Base-by-base conservation (phyloP, 768 basidiomycete species). In the Amanita exitialis region DNA sequence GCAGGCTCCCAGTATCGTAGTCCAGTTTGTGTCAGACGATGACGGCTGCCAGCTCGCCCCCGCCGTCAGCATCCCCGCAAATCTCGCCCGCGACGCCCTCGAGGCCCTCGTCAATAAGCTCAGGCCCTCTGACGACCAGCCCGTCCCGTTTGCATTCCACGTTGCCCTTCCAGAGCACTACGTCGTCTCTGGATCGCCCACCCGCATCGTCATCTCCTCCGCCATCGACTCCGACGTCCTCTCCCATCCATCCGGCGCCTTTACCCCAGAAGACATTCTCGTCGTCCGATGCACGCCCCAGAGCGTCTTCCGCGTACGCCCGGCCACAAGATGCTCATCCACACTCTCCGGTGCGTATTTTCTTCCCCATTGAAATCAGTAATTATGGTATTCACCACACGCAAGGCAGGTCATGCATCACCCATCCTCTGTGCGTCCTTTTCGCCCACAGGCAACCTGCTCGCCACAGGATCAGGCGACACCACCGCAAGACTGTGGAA, bases 401-500 rank as follows among this genome's bases (percentile, higher is more conserved):
- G 15, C 42, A 37, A 44, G 15, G 4, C 61, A 91, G 91, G 94
- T 8, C 96, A 99, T 61, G 78, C 83, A 6, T 88, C 90, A 0
- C 90, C 95, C 1, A 98, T 98, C 49, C 74, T 97, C 7, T 98
- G 95, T 61, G 92, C 94, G 37, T 82, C 90, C 1, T 96, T 97
- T 65, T 96, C 93, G 5, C 96, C 96, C 0, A 96, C 93, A 0
- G 95, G 96, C 7, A 78, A 78, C 56, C 71, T 88, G 38, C 83
- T 96, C 13, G 95, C 93, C 8, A 99, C 96, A 0, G 96, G 96
- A 1, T 90, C 92, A 0, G 96, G 94, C 1, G 96, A 98, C 61
- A 90, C 88, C 23, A 89, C 85, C 52, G 92, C 86, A 10, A 80
- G 96, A 3, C 68, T 99, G 20, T 98, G 96, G 96, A 86, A 98